A percentile compares a stretch with the other conserved stretches of the same genome.
phyloP scores from a whole-genome alignment of 805 yeast genomes.

The Candida bentonensis region DNA sequence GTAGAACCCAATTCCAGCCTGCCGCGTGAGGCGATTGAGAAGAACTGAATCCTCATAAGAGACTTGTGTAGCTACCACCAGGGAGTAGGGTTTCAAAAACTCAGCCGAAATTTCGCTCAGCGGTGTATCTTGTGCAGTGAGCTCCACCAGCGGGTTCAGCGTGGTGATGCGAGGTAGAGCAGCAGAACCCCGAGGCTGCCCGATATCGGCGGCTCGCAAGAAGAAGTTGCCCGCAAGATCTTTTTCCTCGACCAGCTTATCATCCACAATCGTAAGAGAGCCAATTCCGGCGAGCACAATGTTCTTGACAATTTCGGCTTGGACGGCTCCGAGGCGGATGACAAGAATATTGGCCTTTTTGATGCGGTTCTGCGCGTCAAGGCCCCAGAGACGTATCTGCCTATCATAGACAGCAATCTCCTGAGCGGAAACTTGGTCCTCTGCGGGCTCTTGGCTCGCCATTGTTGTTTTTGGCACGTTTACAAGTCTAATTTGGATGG shows the following conservation, averaged over 20 bases:
- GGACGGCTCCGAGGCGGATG: constrained; percentile 62
- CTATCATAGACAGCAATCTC: constrained; percentile 52
- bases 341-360: constrained; percentile 58
- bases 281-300: constrained; percentile 66
- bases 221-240: constrained; percentile 55
- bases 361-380: constrained; percentile 73
- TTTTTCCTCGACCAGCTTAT: constrained; percentile 22
- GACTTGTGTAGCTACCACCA: constrained; percentile 66
- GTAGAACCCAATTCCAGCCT: constrained; percentile 48
- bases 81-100: constrained; percentile 43
- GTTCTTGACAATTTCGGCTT: constrained; percentile 66
- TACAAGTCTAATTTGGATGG: too few species aligned
- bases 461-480: too few species aligned
- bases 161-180: constrained; percentile 46
- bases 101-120: constrained; percentile 15
- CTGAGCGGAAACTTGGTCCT: not conserved
- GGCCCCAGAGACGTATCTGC: constrained; percentile 92
- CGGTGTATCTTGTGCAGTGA: constrained; percentile 29
- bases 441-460: too few species aligned
- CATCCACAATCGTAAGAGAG: constrained; percentile 44
- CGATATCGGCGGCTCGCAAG: constrained; percentile 31
- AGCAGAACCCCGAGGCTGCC: constrained; percentile 37
- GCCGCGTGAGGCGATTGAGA: constrained; percentile 46
- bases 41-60: constrained; percentile 23
- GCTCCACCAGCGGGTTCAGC: constrained; percentile 64